Percentiles rank a stretch among this genome's conserved stretches.
These are phyloP conservation scores for Rosa persica DNA, from an alignment of 306 rosid species.

Conservation along the genomic window DNA sequence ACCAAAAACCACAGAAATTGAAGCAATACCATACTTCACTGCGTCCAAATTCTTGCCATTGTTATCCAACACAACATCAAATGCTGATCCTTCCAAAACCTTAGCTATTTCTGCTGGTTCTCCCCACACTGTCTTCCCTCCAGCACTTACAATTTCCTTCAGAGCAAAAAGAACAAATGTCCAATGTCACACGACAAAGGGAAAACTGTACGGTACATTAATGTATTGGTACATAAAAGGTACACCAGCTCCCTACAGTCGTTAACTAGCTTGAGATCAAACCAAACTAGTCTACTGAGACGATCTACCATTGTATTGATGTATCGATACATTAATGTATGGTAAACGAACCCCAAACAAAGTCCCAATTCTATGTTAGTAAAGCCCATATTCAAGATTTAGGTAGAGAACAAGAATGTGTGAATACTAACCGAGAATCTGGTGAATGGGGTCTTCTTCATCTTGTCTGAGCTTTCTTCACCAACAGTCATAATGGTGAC, in stretches of 20 bases:
- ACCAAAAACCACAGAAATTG: not conserved
- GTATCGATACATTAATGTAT: not conserved
- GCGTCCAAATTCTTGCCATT: constrained; percentile 91
- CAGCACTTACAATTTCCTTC: constrained; percentile 83
- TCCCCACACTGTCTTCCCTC: constrained; percentile 88
- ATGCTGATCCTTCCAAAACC: constrained; percentile 58
- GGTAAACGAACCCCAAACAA: not conserved
- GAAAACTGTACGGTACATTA: too few relatives aligned
- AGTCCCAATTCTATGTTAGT: not conserved
- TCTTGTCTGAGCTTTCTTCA: constrained; percentile 78
- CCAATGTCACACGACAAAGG: constrained; percentile 1
- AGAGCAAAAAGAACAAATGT: not conserved
- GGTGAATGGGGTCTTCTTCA: constrained; percentile 88
- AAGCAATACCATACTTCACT: constrained; percentile 52
- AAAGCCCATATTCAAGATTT: constrained; percentile 22
- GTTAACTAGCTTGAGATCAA: not conserved
- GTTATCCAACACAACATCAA: constrained; percentile 93
- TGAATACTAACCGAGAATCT: constrained; percentile 65
- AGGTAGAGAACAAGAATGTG: not conserved
- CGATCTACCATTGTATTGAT: not conserved
- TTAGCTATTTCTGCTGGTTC: constrained; percentile 68
- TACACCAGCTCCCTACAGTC: not conserved
- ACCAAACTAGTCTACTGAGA: not conserved
- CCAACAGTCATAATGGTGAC: constrained; percentile 86
- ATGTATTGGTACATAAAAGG: too few relatives aligned